phyloP scores from a whole-genome alignment of 257 asterid species.

The Salvia splendens region DNA sequence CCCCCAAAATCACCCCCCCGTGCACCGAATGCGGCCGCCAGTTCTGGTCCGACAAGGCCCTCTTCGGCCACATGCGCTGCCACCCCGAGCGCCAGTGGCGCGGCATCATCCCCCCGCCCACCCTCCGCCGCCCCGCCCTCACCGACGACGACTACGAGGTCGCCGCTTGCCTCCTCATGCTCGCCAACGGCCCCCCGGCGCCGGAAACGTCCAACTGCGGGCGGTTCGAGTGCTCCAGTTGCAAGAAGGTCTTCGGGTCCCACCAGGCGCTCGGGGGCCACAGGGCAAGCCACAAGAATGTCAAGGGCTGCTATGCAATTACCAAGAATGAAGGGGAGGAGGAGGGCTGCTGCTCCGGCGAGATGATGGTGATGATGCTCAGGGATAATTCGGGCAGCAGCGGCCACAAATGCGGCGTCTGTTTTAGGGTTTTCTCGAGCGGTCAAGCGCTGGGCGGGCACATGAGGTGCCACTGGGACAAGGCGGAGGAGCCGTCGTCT shows the following conservation, averaged over 20 bases:
- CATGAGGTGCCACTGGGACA: slow-evolving; percentile 83
- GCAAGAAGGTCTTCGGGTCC: slow-evolving; percentile 80
- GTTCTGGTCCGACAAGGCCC: slow-evolving; percentile 89
- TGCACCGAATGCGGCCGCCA: slow-evolving; percentile 81
- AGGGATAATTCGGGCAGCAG: not conserved
- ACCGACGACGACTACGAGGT: slow-evolving; percentile 48
- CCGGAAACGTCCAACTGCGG: not conserved
- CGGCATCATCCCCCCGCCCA: slow-evolving; percentile 75
- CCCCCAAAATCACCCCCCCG: slow-evolving; percentile 58
- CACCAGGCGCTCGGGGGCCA: slow-evolving; percentile 89
- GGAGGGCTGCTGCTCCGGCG: slow-evolving; percentile 5
- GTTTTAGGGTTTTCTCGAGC: slow-evolving; percentile 71
- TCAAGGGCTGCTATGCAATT: slow-evolving; percentile 78
- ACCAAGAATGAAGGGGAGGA: slow-evolving; percentile 40
- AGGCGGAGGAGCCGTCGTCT: slow-evolving; percentile 30
- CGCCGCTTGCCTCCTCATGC: slow-evolving; percentile 55
- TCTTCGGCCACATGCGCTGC: slow-evolving; percentile 98
- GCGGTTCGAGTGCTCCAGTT: slow-evolving; percentile 73
- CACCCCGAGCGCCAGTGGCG: slow-evolving; percentile 97
- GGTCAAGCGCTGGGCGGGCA: slow-evolving; percentile 86
- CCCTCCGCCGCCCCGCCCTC: slow-evolving; percentile 4
- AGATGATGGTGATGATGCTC: slow-evolving; percentile 15
- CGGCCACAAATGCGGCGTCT: slow-evolving; percentile 63
- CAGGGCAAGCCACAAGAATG: slow-evolving; percentile 86
- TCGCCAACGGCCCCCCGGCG: slow-evolving; percentile 51